A percentile compares a stretch with the other conserved stretches of the same genome.
Evolutionary conservation across 2,329 filamentous ascomycete genomes (phyloP).

Genomic region (Fusarium luffae): DNA sequence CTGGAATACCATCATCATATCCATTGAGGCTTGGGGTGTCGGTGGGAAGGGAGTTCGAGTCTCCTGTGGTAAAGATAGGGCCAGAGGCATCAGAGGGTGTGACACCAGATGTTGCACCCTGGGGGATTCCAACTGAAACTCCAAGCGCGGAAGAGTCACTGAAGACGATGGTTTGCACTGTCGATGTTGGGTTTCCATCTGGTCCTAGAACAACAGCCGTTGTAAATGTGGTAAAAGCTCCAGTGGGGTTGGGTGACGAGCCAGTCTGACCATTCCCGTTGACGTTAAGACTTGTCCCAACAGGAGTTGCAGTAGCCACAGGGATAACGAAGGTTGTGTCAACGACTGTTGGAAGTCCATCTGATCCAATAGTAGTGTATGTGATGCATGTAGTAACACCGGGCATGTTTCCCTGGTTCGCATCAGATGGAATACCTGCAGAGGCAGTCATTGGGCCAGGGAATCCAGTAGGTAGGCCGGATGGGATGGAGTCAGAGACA

Average conservation of each 20-base stretch:
- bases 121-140: constrained; percentile 23
- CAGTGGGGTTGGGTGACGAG: constrained; percentile 25
- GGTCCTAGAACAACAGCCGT: constrained; percentile 49
- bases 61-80: constrained; percentile 22
- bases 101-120: constrained; percentile 35
- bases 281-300: constrained; percentile 34
- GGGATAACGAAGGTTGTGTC: constrained; percentile 49
- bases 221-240: constrained; percentile 45
- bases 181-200: constrained; percentile 48
- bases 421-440: constrained; percentile 12
- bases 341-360: constrained; percentile 46
- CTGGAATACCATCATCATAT: constrained; percentile 38
- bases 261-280: constrained; percentile 7
- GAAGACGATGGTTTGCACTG: constrained; percentile 50
- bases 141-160: constrained; percentile 39
- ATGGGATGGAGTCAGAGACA: constrained; percentile 29
- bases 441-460: constrained; percentile 37
- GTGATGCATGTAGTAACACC: constrained; percentile 48
- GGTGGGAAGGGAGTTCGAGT: constrained; percentile 13
- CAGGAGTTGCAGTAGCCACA: constrained; percentile 34
- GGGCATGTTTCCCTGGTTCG: not conserved
- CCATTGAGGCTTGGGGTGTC: constrained; percentile 42
- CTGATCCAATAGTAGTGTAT: constrained; percentile 45
- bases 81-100: constrained; percentile 25
- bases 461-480: constrained; percentile 42